phyloP scores from a whole-genome alignment of 768 basidiomycete species.

The Lactarius akahatsu region DNA sequence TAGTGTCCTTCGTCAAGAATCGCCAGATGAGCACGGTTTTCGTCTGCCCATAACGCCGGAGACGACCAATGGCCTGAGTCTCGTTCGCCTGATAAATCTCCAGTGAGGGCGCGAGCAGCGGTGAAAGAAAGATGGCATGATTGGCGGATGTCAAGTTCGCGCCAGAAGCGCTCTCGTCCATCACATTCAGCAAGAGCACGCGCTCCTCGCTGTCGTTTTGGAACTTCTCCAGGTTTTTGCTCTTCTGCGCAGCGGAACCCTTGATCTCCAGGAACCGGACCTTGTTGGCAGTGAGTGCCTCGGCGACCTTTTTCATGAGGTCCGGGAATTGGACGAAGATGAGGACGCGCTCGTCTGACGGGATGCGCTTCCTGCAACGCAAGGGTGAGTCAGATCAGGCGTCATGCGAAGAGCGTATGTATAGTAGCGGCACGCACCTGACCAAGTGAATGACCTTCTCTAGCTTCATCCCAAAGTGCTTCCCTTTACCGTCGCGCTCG shows the following conservation, averaged over 20 bases:
- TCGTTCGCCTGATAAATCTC: slow-evolving; percentile 84
- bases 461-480: slow-evolving; percentile 80
- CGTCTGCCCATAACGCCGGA: slow-evolving; percentile 79
- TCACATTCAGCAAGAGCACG: slow-evolving; percentile 85
- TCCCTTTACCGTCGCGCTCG: slow-evolving; percentile 66
- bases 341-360: slow-evolving; percentile 77
- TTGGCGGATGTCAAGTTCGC: slow-evolving; percentile 92
- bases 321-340: slow-evolving; percentile 97
- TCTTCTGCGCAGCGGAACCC: slow-evolving; percentile 72
- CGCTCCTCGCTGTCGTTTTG: slow-evolving; percentile 76
- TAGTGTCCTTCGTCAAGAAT: slow-evolving; percentile 82
- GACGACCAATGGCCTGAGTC: slow-evolving; percentile 80
- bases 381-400: neutral
- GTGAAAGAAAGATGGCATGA: slow-evolving; percentile 93
- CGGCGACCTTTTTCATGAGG: slow-evolving; percentile 86
- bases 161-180: slow-evolving; percentile 93
- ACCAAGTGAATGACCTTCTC: slow-evolving; percentile 75
- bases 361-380: slow-evolving; percentile 55
- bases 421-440: slow-evolving; percentile 50
- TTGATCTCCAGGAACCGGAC: slow-evolving; percentile 80
- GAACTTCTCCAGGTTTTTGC: slow-evolving; percentile 82
- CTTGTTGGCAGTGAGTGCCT: slow-evolving; percentile 69
- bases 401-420: neutral
- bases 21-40: slow-evolving; percentile 81
- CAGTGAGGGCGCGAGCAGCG: slow-evolving; percentile 76